Percentiles rank a stretch among this genome's conserved stretches.
Conservation (phyloP, 352 stramenopile species). For the Globisporangium polare region DNA sequence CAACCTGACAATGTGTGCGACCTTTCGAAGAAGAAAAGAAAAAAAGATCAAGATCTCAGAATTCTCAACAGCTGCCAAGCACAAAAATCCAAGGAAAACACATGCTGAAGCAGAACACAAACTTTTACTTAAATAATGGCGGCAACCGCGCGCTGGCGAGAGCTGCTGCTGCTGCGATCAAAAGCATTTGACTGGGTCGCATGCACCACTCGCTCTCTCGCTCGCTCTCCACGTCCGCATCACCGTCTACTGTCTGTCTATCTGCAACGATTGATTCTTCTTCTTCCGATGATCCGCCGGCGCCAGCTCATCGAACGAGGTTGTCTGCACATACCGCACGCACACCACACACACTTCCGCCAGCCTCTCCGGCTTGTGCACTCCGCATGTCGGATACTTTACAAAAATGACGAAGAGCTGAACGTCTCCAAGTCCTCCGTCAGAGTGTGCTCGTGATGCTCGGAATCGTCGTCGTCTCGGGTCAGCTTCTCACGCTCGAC, state of each 20-base stretch:
- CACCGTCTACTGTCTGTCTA: neutral
- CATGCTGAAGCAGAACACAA: neutral
- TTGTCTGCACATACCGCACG: slow-evolving; percentile 4
- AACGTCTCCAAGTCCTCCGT: slow-evolving; percentile 83
- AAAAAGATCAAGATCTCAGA: neutral
- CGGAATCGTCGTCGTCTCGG: slow-evolving; percentile 54
- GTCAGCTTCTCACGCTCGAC: slow-evolving; percentile 68
- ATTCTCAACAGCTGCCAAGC: neutral
- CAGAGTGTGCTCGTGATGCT: slow-evolving; percentile 68
- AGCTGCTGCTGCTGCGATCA: neutral
- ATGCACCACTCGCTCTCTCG: neutral
- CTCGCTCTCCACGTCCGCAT: neutral
- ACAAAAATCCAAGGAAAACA: neutral
- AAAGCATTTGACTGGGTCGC: neutral
- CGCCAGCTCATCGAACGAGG: neutral
- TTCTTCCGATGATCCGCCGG: neutral
- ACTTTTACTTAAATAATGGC: slow-evolving; percentile 8
- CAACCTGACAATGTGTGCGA: slow-evolving; percentile 6
- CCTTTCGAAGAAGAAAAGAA: neutral
- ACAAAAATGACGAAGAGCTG: slow-evolving; percentile 88
- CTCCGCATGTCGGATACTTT: slow-evolving; percentile 14
- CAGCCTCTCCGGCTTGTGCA: slow-evolving; percentile 2
- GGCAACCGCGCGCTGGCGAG: slow-evolving; percentile 1
- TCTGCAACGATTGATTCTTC: neutral
- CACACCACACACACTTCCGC: neutral